Evolutionary conservation across 345 rosid species (phyloP).

Genomic region (Eucalyptus erythrocorys): DNA sequence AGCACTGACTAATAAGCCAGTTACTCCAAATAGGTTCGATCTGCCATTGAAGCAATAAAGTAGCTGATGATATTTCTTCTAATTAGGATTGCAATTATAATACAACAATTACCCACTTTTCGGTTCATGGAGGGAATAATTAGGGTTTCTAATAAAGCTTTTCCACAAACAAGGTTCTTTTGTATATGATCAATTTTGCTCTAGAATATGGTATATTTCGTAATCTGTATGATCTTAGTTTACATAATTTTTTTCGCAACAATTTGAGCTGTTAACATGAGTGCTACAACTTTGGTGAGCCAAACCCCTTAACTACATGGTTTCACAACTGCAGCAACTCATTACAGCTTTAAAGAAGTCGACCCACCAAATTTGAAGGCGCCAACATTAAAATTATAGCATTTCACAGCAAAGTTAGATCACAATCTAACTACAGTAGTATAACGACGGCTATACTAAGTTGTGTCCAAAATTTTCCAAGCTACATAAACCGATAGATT

Average conservation of each 20-base stretch:
- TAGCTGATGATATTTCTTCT: not conserved
- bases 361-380: not conserved
- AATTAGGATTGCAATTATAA: not conserved
- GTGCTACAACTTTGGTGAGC: not conserved
- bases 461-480: not conserved
- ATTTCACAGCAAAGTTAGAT: not conserved
- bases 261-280: not conserved
- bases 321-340: not conserved
- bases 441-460: not conserved
- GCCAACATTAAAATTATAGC: not conserved
- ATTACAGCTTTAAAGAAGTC: not conserved
- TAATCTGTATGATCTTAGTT: not conserved
- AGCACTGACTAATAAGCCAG: not conserved
- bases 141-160: not conserved
- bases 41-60: not conserved
- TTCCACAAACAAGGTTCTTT: not conserved
- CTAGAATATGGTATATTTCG: not conserved
- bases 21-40: not conserved
- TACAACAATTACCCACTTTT: slow-evolving; percentile 2
- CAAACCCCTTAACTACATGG: not conserved
- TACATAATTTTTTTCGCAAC: not conserved
- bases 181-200: not conserved
- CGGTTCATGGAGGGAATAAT: not conserved
- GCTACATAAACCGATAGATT: not conserved
- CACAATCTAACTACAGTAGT: not conserved